Percentiles rank a stretch among this genome's conserved stretches.
Conservation (phyloP, 108 stramenopile species). For the Parmales sp. region DNA sequence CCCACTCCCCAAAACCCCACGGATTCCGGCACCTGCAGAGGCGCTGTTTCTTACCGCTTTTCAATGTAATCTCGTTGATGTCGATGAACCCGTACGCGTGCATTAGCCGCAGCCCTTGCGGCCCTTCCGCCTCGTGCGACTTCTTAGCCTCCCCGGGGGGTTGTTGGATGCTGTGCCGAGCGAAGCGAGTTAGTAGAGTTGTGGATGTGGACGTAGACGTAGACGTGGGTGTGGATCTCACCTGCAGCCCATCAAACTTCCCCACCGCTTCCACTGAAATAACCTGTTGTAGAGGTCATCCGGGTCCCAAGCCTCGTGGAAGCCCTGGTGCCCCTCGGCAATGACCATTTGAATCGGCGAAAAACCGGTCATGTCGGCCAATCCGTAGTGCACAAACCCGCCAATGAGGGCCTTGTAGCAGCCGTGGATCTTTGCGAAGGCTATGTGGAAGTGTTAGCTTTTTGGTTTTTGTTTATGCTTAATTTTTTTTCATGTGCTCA, state of each 20-base stretch:
- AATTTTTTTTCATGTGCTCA: too few species aligned
- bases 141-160: not conserved
- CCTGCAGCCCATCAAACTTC: not conserved
- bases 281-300: not conserved
- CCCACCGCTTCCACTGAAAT: not conserved
- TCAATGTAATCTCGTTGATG: not conserved
- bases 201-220: too few species aligned
- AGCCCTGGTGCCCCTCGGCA: not conserved
- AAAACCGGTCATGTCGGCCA: constrained; percentile 31
- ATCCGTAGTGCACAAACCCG: constrained; percentile 26
- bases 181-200: too few species aligned
- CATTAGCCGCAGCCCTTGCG: not conserved
- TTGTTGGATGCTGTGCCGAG: not conserved
- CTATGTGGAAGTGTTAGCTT: not conserved
- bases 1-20: constrained; percentile 24
- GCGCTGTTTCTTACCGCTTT: not conserved
- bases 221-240: too few species aligned
- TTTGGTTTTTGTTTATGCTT: too few species aligned
- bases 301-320: constrained; percentile 1
- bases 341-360: not conserved
- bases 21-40: not conserved
- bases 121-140: not conserved
- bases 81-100: not conserved
- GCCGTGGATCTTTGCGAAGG: constrained; percentile 30
- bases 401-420: constrained; percentile 16